Percentiles rank a stretch among this genome's conserved stretches.
Conservation (phyloP, 1,139 yeast genomes). For the Saccharomycopsis phalli region DNA sequence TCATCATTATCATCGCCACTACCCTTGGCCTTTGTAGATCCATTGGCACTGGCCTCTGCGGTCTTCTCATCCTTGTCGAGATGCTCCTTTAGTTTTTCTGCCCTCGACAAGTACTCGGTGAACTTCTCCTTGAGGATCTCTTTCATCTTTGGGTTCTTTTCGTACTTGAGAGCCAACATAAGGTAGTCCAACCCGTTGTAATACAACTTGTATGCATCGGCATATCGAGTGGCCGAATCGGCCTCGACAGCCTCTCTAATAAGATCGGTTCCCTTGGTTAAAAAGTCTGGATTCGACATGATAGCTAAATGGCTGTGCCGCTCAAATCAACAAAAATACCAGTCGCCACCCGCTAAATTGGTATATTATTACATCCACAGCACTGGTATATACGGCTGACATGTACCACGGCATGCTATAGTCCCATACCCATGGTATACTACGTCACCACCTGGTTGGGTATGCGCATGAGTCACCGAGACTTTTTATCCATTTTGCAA, state of each 20-base stretch:
- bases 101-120: conserved; percentile 85
- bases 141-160: conserved; percentile 82
- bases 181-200: conserved; percentile 90
- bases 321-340: no score
- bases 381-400: no score
- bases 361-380: no score
- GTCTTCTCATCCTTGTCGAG: conserved; percentile 51
- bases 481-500: no score
- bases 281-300: conserved; percentile 56
- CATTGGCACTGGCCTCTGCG: conserved; percentile 17
- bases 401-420: no score
- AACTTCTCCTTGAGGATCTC: conserved; percentile 83
- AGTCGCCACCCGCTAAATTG: no score
- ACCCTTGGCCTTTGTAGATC: conserved; percentile 33
- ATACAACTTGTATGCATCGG: conserved; percentile 89
- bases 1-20: conserved; percentile 45
- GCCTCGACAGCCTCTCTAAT: conserved; percentile 94
- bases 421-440: no score
- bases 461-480: no score
- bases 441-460: no score
- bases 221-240: conserved; percentile 83
- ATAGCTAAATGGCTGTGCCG: no score
- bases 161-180: conserved; percentile 94
- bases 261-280: conserved; percentile 86
- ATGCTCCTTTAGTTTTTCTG: conserved; percentile 90